Conservation (phyloP, 2,329 filamentous ascomycete species). For the Fusarium setosum region DNA sequence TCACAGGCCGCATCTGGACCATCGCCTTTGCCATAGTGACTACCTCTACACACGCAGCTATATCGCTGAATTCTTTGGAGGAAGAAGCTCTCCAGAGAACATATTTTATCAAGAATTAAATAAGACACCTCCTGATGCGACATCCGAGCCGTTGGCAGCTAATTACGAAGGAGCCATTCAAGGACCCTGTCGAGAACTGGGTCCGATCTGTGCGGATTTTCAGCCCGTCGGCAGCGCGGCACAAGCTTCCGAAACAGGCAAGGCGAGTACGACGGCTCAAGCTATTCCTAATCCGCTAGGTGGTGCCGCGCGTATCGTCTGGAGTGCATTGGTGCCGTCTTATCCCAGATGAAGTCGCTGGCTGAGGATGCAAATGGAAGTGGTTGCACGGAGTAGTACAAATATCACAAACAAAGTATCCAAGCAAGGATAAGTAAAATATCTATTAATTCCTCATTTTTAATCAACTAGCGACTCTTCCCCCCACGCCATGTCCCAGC, state of each 20-base stretch:
- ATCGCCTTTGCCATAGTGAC: not conserved
- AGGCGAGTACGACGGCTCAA: not conserved
- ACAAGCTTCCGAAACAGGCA: not conserved
- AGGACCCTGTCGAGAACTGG: not conserved
- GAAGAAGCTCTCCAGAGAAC: too few relatives aligned
- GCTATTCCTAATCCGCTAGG: not conserved
- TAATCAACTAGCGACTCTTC: too few relatives aligned
- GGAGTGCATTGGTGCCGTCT: not conserved
- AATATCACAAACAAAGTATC: too few relatives aligned
- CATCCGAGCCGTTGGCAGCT: too few relatives aligned
- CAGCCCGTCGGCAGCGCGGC: not conserved
- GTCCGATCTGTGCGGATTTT: not conserved
- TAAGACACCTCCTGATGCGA: too few relatives aligned
- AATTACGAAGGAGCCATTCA: not conserved
- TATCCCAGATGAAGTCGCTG: not conserved
- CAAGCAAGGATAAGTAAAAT: too few relatives aligned
- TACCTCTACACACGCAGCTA: not conserved
- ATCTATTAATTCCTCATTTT: too few relatives aligned
- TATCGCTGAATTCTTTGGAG: too few relatives aligned
- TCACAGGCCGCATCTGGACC: not conserved
- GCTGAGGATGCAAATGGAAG: not conserved
- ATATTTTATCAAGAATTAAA: not conserved
- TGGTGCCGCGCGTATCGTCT: not conserved
- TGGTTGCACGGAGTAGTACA: too few relatives aligned
- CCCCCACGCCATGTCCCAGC: too few relatives aligned